Conservation (phyloP, 257 asterid species). For the Sherardia arvensis region DNA sequence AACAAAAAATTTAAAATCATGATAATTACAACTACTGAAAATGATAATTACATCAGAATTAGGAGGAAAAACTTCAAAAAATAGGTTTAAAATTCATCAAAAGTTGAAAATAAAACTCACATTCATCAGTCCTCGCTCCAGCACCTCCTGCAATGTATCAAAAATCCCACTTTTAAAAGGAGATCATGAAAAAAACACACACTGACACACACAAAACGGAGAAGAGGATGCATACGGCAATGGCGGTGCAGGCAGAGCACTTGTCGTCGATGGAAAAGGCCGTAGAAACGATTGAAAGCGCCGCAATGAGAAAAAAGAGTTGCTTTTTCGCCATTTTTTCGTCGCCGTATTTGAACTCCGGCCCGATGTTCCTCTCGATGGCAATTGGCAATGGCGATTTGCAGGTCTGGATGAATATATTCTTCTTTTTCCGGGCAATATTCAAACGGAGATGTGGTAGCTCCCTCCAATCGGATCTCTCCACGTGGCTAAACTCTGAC, state of each 20-base stretch:
- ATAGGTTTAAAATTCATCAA: neutral
- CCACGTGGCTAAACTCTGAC: neutral
- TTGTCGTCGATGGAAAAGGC: conserved; percentile 55
- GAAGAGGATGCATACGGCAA: conserved; percentile 52
- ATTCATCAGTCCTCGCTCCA: conserved; percentile 67
- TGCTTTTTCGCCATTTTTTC: conserved; percentile 11
- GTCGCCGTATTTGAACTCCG: neutral
- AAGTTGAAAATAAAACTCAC: conserved; percentile 24
- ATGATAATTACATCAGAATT: neutral
- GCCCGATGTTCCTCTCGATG: neutral
- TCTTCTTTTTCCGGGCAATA: neutral
- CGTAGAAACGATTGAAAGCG: conserved; percentile 19
- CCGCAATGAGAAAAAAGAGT: conserved; percentile 6
- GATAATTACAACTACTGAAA: neutral
- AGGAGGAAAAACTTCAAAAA: neutral
- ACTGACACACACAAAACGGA: neutral
- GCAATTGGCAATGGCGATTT: neutral
- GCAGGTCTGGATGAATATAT: no score
- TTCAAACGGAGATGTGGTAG: conserved; percentile 5
- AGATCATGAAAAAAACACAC: neutral
- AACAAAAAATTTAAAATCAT: no score
- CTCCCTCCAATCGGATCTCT: neutral
- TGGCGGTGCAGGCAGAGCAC: conserved; percentile 85
- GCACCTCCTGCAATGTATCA: conserved; percentile 60
- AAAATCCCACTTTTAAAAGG: neutral